Conservation (phyloP, 768 basidiomycete species). For the Pleurotus ostreatus region DNA sequence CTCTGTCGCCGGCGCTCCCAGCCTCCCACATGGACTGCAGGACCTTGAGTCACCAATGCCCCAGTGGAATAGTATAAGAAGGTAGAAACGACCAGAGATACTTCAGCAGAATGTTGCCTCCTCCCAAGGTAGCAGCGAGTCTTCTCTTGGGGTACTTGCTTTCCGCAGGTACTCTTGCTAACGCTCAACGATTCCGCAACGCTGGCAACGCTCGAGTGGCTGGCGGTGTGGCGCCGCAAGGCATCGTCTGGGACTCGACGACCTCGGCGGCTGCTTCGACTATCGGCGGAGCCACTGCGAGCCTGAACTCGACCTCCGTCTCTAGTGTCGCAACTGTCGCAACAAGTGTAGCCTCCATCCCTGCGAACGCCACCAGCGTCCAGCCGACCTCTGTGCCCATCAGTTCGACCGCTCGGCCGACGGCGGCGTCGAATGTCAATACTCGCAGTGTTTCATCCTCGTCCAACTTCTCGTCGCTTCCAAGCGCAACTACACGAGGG, state of each 20-base stretch:
- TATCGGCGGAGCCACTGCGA: not conserved
- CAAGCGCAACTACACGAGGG: not conserved
- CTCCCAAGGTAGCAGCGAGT: not conserved
- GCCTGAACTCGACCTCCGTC: not conserved
- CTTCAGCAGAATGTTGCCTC: not conserved
- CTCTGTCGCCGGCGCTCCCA: not conserved
- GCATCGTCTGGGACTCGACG: not conserved
- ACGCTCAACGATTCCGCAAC: conserved; percentile 3
- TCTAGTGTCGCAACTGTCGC: not conserved
- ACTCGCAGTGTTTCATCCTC: not conserved
- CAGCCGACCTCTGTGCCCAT: too few species aligned
- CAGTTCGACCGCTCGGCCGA: not conserved
- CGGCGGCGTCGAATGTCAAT: not conserved
- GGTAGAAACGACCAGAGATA: not conserved
- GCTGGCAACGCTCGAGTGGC: not conserved
- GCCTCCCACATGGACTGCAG: not conserved
- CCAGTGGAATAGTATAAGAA: not conserved
- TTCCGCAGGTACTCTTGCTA: not conserved
- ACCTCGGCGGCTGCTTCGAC: not conserved
- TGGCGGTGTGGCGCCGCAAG: not conserved
- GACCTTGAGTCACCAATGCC: not conserved
- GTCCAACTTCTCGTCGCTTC: not conserved
- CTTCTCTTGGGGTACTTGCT: not conserved
- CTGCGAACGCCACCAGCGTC: too few species aligned
- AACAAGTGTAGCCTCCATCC: not conserved